These are phyloP conservation scores for Arxiozyma slooffiae DNA, from an alignment of 1,139 yeast genomes.

Conservation along the genomic window DNA sequence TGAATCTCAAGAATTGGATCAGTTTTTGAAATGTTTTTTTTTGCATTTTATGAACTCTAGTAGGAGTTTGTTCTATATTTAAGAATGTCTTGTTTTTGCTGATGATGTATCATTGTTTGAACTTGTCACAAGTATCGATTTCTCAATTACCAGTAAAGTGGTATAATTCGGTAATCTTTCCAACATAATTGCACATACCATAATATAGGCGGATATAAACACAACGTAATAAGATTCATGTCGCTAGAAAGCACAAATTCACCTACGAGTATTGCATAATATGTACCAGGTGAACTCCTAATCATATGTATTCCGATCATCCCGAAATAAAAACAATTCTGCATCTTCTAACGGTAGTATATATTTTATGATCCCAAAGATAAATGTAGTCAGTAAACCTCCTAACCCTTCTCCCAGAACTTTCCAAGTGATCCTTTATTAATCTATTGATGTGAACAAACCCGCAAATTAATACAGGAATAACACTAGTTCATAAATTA, in stretches of 20 bases:
- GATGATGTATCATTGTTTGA: not conserved
- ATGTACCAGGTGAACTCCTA: conserved; percentile 96
- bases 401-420: conserved; percentile 77
- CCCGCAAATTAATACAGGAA: conserved; percentile 83
- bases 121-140: not conserved
- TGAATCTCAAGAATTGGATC: no score
- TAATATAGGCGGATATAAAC: conserved; percentile 10
- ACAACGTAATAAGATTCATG: conserved; percentile 43
- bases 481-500: conserved; percentile 73
- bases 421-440: conserved; percentile 71
- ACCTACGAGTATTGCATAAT: conserved; percentile 82
- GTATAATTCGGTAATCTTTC: conserved; percentile 6
- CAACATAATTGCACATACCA: conserved; percentile 6
- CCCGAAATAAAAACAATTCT: conserved; percentile 54
- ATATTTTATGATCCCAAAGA: conserved; percentile 76
- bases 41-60: not conserved
- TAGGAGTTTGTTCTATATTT: not conserved
- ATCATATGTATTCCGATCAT: conserved; percentile 75
- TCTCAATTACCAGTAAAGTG: conserved; percentile 1
- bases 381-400: conserved; percentile 69
- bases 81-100: not conserved
- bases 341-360: conserved; percentile 67
- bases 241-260: conserved; percentile 52
- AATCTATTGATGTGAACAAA: conserved; percentile 50
- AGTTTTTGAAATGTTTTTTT: not conserved